These are phyloP conservation scores for Plasmodium gonderi DNA, from an alignment of 169 alveolate species.

Conservation along the genomic window DNA sequence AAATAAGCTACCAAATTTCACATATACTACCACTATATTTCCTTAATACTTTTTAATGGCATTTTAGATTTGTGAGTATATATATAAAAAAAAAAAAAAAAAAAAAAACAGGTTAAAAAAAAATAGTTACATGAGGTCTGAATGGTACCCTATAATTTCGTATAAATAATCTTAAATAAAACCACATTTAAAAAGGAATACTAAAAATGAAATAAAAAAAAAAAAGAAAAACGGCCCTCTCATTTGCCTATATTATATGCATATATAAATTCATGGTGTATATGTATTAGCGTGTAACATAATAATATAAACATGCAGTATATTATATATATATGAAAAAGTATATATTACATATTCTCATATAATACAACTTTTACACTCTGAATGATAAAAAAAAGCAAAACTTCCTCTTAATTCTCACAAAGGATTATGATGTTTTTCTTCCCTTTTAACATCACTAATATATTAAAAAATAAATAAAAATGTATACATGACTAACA, in stretches of 20 bases:
- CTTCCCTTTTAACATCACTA: background rate
- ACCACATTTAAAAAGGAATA: background rate
- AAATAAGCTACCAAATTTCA: background rate
- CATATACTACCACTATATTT: background rate
- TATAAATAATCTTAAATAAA: background rate
- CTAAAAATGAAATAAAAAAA: too few relatives aligned
- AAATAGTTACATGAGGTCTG: background rate
- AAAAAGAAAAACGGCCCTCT: too few relatives aligned
- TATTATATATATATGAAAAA: too few relatives aligned
- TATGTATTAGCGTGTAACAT: too few relatives aligned
- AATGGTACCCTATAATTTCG: background rate
- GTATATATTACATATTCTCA: too few relatives aligned
- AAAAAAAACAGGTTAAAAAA: background rate
- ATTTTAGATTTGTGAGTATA: background rate
- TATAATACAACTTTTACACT: too few relatives aligned
- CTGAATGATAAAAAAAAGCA: too few relatives aligned
- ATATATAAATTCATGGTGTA: too few relatives aligned
- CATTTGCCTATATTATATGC: too few relatives aligned
- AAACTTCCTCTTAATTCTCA: background rate
- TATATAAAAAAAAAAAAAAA: too few relatives aligned
- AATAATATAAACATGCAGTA: too few relatives aligned
- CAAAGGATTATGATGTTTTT: background rate
- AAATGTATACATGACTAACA: background rate
- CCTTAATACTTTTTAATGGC: background rate
- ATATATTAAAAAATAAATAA: background rate